Base-by-base conservation (phyloP, 140 eudicot genomes). In the Flaveria floridana region DNA sequence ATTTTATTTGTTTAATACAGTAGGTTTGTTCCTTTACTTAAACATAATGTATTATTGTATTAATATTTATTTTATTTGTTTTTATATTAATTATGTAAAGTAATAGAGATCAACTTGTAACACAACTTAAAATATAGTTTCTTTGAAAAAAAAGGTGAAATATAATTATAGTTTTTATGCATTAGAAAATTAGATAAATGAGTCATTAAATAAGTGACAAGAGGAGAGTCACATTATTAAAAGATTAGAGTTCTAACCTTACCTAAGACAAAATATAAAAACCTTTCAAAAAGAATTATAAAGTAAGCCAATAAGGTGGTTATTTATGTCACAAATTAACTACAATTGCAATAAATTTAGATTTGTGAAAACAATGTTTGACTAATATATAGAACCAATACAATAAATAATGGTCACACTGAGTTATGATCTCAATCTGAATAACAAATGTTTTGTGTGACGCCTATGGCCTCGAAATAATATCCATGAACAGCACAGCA, bases 321-420 rank as follows among this genome's bases (percentile, higher is more conserved):
- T 21, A 55, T 50, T 11, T 50, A 50, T 50, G 64, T 61, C 67
- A 61, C 28, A 61, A 61, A 26, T 19, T 11, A 26, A 26, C 42
- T 11, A 26, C 28, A 61, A 61, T 26, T 61, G 42, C 67, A 61
- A 30, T 63, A 63, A 30, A 28, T 63, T 57, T 63, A 19, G 23
- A 26, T 28, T 63, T 63, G 39, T 63, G 47, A 63, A 63, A 63
- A 30, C 68, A 63, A 28, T 63, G 68, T 30, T 63, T 30, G 47
- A 63, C 46, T 30, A 63, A 63, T 47, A 19, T 19, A 57, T 21
- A 0, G 30, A 18, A 57, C 64, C 23, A 18, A 53, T 7, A 53
- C 18, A 28, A 63, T 63, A 28, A 14, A 63, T 63, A 63, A 63
- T 30, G 7, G 15, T 63, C 68, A 63, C 68, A 63, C 2, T 63